Evolutionary conservation across 2,329 filamentous ascomycete genomes (phyloP), one percentile per base, ranked within the genome.

Genomic region (Phoma herbarum): DNA sequence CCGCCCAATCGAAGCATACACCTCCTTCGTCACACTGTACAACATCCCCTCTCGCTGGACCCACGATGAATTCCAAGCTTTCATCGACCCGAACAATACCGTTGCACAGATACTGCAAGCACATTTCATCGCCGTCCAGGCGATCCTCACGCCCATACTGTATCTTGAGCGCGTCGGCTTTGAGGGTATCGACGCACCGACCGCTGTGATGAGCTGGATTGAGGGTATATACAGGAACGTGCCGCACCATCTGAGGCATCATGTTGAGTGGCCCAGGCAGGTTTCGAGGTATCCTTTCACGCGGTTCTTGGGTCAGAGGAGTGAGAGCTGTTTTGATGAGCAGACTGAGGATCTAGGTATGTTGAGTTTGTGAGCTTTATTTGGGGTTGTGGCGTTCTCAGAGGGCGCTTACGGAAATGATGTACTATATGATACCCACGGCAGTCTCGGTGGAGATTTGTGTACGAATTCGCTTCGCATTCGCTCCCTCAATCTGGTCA

Each of bases 111-210:
- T 83, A 3, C 67, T 84, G 5, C 73, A 83, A 5, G 73, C 78
- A 7, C 80, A 83, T 62, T 83, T 82, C 63, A 75, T 83, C n/a
- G 76, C 79, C 1, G 64, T 82, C 0, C 79, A 83, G 50, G 71
- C 80, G 1, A 69, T 83, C 6, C 73, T 84, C 56, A 74, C 75
- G 5, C 80, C 80, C 0, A 77, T 82, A 6, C 50, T 77, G 31
- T 70, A 71, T 7, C 65, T 75, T 2, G 73, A 75, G 44, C 61
- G 74, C 37, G 68, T 73, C 0, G 74, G 73, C 3, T 75, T 76
- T 31, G 63, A 72, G 46, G 75, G 75, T 2, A 57, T 76, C 2
- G 63, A 76, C 33, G 74, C 74, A 0, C 73, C 74, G 1, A 72
- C 73, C 0, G 69, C 69, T 11, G 62, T 72, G 1, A 51, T 75